Evolutionary conservation across 176 grass and related monocot genomes (phyloP).

Genomic region (Oryza officinalis): DNA sequence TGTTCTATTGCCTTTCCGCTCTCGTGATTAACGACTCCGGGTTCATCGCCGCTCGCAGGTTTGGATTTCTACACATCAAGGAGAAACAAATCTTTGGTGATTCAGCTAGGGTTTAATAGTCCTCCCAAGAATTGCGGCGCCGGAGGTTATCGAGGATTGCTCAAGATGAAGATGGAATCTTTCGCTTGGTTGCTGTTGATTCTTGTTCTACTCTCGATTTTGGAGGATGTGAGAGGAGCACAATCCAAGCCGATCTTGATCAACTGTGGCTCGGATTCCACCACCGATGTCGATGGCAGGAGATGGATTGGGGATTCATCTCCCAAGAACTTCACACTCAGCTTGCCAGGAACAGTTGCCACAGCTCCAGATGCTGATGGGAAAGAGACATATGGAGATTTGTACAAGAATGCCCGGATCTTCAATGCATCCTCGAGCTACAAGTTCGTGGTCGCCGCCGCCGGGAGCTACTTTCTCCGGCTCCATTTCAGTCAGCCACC

Average conservation of each 20-base stretch:
- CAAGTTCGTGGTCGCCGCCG: slow-evolving; percentile 49
- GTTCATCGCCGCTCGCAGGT: neutral
- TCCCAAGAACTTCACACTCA: slow-evolving; percentile 58
- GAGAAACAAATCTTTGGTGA: neutral
- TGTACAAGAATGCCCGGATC: slow-evolving; percentile 72
- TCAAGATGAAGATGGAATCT: slow-evolving; percentile 18
- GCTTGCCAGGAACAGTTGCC: slow-evolving; percentile 45
- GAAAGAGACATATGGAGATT: slow-evolving; percentile 35
- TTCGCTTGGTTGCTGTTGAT: slow-evolving; percentile 2
- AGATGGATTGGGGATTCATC: slow-evolving; percentile 65
- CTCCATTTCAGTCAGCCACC: slow-evolving; percentile 81
- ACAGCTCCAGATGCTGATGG: slow-evolving; percentile 25
- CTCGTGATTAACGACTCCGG: neutral
- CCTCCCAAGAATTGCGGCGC: neutral
- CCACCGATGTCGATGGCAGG: slow-evolving; percentile 41
- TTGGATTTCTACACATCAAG: neutral
- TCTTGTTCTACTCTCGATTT: slow-evolving; percentile 3
- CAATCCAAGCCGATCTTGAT: slow-evolving; percentile 48
- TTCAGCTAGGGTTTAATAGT: neutral
- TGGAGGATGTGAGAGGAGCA: neutral
- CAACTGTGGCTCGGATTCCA: slow-evolving; percentile 65
- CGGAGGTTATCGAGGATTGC: neutral
- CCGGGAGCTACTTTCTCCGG: slow-evolving; percentile 77
- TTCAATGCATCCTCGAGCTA: slow-evolving; percentile 68
- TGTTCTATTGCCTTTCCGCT: neutral